Conservation (phyloP, 257 asterid species). For the Ilex aquifolium region DNA sequence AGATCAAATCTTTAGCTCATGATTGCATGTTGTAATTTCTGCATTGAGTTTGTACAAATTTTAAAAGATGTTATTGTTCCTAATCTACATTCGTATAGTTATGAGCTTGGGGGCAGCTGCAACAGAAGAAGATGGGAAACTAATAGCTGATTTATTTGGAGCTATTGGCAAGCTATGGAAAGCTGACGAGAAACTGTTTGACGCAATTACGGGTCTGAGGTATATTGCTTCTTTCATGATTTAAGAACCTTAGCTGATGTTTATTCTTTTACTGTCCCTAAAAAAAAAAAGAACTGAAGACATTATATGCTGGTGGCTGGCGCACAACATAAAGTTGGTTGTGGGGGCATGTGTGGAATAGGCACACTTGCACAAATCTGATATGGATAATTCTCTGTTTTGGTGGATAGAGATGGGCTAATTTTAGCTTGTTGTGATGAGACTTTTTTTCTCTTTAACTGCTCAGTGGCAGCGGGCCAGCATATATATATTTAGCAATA, state of each 20-base stretch:
- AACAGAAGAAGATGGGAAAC: constrained; percentile 68
- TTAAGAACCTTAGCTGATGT: not conserved
- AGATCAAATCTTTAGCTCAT: not conserved
- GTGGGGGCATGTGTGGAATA: not conserved
- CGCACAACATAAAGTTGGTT: no score
- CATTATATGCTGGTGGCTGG: no score
- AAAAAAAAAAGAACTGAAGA: no score
- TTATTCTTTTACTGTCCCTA: not conserved
- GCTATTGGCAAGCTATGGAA: constrained; percentile 93
- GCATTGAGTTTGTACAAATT: no score
- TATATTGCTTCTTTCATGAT: constrained; percentile 15
- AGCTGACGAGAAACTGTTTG: constrained; percentile 80
- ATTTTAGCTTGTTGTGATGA: constrained; percentile 6
- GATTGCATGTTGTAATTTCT: not conserved
- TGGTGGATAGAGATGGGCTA: not conserved
- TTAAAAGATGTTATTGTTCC: no score
- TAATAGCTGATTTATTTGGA: constrained; percentile 65
- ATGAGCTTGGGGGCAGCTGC: constrained; percentile 66
- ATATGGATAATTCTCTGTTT: not conserved
- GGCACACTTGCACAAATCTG: not conserved
- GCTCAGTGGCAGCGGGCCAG: constrained; percentile 95
- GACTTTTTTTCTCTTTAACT: constrained; percentile 14
- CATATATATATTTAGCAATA: constrained; percentile 78
- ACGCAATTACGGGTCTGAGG: constrained; percentile 93
- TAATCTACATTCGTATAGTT: constrained; percentile 34